Evolutionary conservation across 1,284 basidiomycete genomes (phyloP).

Genomic region (Agroathelia rolfsii): DNA sequence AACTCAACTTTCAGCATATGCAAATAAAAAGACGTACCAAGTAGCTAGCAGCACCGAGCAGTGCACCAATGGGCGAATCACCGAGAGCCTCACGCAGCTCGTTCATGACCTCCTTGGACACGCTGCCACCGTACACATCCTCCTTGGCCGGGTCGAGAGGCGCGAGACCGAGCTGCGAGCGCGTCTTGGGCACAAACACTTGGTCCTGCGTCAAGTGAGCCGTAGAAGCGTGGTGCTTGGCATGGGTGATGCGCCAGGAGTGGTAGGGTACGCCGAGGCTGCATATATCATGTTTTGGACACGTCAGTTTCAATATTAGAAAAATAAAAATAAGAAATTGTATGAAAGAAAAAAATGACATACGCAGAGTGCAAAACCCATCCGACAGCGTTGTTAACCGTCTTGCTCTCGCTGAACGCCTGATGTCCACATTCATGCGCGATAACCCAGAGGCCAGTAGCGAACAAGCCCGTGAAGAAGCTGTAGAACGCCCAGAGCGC

Average conservation of each 20-base stretch:
- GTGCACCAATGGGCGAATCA: slow-evolving; percentile 50
- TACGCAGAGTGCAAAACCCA: slow-evolving; percentile 91
- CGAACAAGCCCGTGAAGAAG: slow-evolving; percentile 79
- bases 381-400: slow-evolving; percentile 88
- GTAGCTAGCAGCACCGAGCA: slow-evolving; percentile 55
- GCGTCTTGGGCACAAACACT: slow-evolving; percentile 49
- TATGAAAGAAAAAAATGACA: slow-evolving; percentile 20
- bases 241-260: slow-evolving; percentile 96
- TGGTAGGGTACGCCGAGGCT: slow-evolving; percentile 95
- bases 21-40: slow-evolving; percentile 37
- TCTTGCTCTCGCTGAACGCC: slow-evolving; percentile 92
- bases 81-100: slow-evolving; percentile 44
- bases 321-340: slow-evolving; percentile 13
- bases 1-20: too few relatives aligned
- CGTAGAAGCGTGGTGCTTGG: slow-evolving; percentile 44
- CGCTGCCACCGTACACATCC: slow-evolving; percentile 58
- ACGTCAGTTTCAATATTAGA: too few relatives aligned
- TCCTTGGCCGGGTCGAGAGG: slow-evolving; percentile 59
- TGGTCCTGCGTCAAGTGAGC: slow-evolving; percentile 75
- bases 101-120: slow-evolving; percentile 27
- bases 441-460: slow-evolving; percentile 91
- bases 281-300: too few relatives aligned
- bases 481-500: slow-evolving; percentile 78
- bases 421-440: slow-evolving; percentile 94
- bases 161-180: slow-evolving; percentile 46